A percentile compares a stretch with the other conserved stretches of the same genome.
Conservation (phyloP, 306 rosid species). For the Fragaria nilgerrensis region DNA sequence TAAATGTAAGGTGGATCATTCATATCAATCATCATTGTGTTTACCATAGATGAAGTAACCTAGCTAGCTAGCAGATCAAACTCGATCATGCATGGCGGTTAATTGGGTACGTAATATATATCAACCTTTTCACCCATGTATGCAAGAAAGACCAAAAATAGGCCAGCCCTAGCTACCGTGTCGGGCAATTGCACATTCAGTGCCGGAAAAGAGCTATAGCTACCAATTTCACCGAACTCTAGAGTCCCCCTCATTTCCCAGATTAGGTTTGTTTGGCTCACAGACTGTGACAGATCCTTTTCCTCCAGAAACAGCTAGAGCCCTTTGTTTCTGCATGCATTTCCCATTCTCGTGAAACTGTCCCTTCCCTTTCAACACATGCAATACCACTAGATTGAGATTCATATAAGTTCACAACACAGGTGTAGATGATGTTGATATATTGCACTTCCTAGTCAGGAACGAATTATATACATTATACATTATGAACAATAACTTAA, state of each 20-base stretch:
- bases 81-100: not conserved
- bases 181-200: not conserved
- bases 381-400: not conserved
- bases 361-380: slow-evolving; percentile 3
- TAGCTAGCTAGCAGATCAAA: not conserved
- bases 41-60: not conserved
- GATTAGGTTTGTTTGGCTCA: slow-evolving; percentile 8
- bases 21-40: no score
- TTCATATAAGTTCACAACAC: not conserved
- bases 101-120: not conserved
- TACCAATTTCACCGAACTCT: not conserved
- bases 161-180: not conserved
- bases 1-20: no score
- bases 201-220: not conserved
- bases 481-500: no score
- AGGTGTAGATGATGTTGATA: not conserved
- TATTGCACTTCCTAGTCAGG: not conserved
- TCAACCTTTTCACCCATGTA: not conserved
- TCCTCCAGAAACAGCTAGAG: not conserved
- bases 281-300: not conserved
- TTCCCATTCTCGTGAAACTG: not conserved
- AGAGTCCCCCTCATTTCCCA: not conserved
- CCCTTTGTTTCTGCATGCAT: not conserved
- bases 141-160: not conserved
- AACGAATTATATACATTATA: not conserved